Base-by-base conservation (phyloP, 371 early-diverging fungal genomes). In the Apophysomyces sp. region DNA sequence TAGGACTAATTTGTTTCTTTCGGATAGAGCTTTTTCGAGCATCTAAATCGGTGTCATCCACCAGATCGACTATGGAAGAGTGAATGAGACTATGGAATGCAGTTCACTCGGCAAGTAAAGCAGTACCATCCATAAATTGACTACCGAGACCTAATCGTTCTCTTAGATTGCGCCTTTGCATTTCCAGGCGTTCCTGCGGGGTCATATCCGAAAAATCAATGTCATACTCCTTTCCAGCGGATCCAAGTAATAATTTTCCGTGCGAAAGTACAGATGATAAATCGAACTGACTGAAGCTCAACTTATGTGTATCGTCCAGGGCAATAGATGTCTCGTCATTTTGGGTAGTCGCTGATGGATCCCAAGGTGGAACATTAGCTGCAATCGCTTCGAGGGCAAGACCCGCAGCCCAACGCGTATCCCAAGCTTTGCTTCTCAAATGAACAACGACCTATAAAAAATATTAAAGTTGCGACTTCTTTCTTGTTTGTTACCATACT, bases 381-480 rank as follows among this genome's bases (percentile, higher is more conserved):
- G 94, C 94, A 65, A 98, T 96, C 7, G 92, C 92, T 55, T 94
- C 94, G 4, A 98, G 73, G 18, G 98, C 97, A 58, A 89, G 87
- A 1, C 93, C 93, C 3, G 96, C 97, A 18, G 98, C 98, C 57
- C 89, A 84, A n/a, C 98, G 93, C 13, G 98, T 95, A 60, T 95
- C 97, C 98, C 98, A 97, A 61, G 84, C 87, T 74, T 87, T 88
- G 72, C 91, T 94, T 54, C 93, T 85, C 2, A 98, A 73, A 67
- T 94, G 92, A 37, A 91, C 88, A n/a, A 92, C 73, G 13, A 94
- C 91, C 91, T 91, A 61, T 18, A 57, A 30, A n/a, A 24, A 40
- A 21, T 2, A 21, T 21, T 27, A 52, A 49, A 6, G 9, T n/a
- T 27, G 6, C 51, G 5, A 27, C 4, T 24, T 15, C n/a, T 41